Base-by-base conservation (phyloP, 805 yeast genomes). In the Yamadazyma paraphyllophila region DNA sequence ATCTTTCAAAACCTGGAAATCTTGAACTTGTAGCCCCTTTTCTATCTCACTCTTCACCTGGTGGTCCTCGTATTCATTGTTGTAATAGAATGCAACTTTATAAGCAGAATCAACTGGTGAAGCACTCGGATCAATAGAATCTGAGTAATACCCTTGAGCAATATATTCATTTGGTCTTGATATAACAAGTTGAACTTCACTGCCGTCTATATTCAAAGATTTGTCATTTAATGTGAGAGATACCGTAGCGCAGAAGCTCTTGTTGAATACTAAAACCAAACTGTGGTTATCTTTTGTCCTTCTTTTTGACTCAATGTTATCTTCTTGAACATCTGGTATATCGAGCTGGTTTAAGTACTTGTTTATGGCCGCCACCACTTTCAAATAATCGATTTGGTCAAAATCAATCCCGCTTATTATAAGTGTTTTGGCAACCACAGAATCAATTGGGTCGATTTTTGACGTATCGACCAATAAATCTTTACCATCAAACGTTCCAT, bases 181-280 rank as follows among this genome's bases (percentile, higher is more conserved):
- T 26, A 51, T 20, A 2, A 36, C 46, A 24, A 58, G 47, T 13
- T n/a, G 43, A 11, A 46, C 39, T 5, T 36, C 47, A 7, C 36
- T 32, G 3, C 51, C 50, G 73, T 75, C 24, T 64, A 59, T 20
- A 69, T 38, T 38, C 3, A 53, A 6, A 2, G 44, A 13, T 11
- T 35, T 40, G 4, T 39, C 41, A 44, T 69, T 63, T 24, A 83
- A 59, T 2, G 80, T 69, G 16, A 71, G 61, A 0, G 78, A 67
- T 0, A 78, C 59, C 0, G 92, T 84, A 0, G 92, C 84, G 40
- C 77, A 67, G 15, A 67, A 63, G 36, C 76, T 63, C 31, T 72
- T 74, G 9, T 73, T 65, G 43, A 86, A 74, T 50, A 78, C 82
- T 8, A 86, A 55, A 2, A 82, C 63, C 36, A 81, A 60, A 5